Evolutionary conservation across 257 asterid species (phyloP).

Genomic region (Jasminum sambac): DNA sequence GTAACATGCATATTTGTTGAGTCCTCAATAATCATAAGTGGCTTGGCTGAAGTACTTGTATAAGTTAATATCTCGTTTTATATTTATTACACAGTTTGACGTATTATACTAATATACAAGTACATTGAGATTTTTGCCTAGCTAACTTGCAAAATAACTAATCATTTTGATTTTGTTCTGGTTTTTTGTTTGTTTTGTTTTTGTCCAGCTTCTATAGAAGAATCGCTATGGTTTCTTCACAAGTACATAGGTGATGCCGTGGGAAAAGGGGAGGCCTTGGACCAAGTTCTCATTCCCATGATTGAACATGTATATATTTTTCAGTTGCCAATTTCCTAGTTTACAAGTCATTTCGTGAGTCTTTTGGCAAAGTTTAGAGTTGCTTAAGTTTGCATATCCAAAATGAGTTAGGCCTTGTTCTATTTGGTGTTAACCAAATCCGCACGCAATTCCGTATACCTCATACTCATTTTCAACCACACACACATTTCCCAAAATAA

Average conservation of each 20-base stretch:
- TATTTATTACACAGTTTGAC: background rate
- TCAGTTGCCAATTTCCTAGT: background rate
- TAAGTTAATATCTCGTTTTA: background rate
- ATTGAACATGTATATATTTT: conserved; percentile 61
- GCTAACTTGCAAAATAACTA: background rate
- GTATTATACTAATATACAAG: background rate
- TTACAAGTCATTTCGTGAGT: background rate
- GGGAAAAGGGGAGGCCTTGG: conserved; percentile 58
- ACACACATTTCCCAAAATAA: no score
- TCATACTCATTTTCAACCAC: no score
- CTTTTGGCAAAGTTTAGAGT: background rate
- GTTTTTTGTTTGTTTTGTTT: conserved; percentile 7
- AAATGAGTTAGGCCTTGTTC: no score
- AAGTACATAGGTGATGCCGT: conserved; percentile 64
- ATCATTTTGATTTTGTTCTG: background rate
- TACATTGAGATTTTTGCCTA: background rate
- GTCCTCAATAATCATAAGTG: background rate
- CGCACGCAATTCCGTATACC: no score
- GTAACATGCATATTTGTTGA: conserved; percentile 23
- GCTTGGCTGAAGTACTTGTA: background rate
- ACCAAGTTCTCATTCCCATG: conserved; percentile 82
- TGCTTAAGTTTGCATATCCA: background rate
- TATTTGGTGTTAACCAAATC: no score
- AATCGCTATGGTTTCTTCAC: conserved; percentile 85
- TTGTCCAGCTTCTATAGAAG: conserved; percentile 68